Evolutionary conservation across 1,284 basidiomycete species (phyloP).

Genomic region (Volvariella volvacea): DNA sequence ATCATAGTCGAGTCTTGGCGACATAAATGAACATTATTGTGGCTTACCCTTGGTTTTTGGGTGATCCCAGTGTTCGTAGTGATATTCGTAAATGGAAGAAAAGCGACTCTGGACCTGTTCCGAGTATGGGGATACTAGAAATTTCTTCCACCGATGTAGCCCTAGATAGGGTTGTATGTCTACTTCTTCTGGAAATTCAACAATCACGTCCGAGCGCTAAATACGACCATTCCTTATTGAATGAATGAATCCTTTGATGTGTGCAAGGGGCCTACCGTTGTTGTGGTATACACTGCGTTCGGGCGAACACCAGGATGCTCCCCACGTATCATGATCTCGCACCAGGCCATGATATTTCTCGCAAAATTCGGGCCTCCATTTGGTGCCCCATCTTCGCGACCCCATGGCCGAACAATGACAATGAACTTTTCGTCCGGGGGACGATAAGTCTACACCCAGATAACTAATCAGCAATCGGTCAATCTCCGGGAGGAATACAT

Average conservation of each 20-base stretch:
- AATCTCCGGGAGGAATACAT: no score
- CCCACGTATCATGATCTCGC: conserved; percentile 26
- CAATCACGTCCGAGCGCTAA: conserved; percentile 26
- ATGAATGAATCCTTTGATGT: not conserved
- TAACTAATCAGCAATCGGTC: no score
- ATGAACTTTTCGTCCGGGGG: conserved; percentile 13
- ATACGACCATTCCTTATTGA: conserved; percentile 1
- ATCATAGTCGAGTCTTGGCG: not conserved
- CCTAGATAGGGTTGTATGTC: conserved; percentile 24
- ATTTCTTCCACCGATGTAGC: conserved; percentile 19
- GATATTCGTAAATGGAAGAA: conserved; percentile 29
- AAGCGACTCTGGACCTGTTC: conserved; percentile 8
- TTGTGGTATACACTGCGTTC: conserved; percentile 22
- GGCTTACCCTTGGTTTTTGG: conserved; percentile 10
- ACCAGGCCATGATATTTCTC: conserved; percentile 29
- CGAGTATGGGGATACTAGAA: conserved; percentile 15
- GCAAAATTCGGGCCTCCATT: conserved; percentile 12
- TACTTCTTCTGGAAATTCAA: conserved; percentile 25
- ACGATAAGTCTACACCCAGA: not conserved
- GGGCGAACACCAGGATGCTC: conserved; percentile 19
- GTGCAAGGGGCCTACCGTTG: conserved; percentile 17
- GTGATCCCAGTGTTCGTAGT: conserved; percentile 20
- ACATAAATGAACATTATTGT: not conserved
- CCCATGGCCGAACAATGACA: conserved; percentile 25
- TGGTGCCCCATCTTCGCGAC: conserved; percentile 8